These are phyloP conservation scores for Trametopsis cervina DNA, from an alignment of 768 basidiomycete species.

Conservation along the genomic window DNA sequence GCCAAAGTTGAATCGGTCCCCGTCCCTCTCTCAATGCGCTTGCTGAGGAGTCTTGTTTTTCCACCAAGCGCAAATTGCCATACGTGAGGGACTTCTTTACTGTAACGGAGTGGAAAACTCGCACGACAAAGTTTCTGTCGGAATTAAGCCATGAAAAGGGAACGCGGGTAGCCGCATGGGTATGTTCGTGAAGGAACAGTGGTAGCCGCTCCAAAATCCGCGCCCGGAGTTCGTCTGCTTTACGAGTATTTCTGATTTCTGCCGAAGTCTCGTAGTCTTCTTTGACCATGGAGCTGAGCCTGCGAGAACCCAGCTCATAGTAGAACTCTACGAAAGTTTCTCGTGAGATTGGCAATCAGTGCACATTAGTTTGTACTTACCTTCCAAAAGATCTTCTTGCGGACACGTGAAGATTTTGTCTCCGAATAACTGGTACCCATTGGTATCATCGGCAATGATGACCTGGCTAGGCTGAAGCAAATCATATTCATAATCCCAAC, in stretches of 20 bases:
- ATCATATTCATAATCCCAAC: constrained; percentile 68
- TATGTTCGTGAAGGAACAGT: constrained; percentile 87
- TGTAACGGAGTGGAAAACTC: constrained; percentile 53
- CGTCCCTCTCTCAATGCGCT: constrained; percentile 48
- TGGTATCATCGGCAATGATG: constrained; percentile 82
- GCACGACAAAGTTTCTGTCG: constrained; percentile 62
- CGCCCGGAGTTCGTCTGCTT: constrained; percentile 43
- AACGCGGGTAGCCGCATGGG: constrained; percentile 53
- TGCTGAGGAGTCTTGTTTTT: constrained; percentile 67
- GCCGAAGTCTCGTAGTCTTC: constrained; percentile 65
- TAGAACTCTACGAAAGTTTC: constrained; percentile 55
- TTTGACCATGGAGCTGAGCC: constrained; percentile 64
- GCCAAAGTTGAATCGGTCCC: constrained; percentile 67
- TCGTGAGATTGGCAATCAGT: not conserved
- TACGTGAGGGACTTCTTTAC: constrained; percentile 56
- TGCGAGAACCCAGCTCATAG: constrained; percentile 61
- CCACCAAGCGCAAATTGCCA: constrained; percentile 40
- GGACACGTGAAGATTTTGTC: constrained; percentile 71
- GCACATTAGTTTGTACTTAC: constrained; percentile 26
- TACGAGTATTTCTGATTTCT: constrained; percentile 43
- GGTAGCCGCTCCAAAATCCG: constrained; percentile 81
- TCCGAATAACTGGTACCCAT: constrained; percentile 72
- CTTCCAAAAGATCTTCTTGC: constrained; percentile 89
- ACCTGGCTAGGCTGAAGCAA: constrained; percentile 63
- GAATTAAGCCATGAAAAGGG: constrained; percentile 61